A percentile compares a stretch with the other conserved stretches of the same genome.
phyloP scores from a whole-genome alignment of 495 filamentous ascomycete genomes.

The Xylaria bambusicola region DNA sequence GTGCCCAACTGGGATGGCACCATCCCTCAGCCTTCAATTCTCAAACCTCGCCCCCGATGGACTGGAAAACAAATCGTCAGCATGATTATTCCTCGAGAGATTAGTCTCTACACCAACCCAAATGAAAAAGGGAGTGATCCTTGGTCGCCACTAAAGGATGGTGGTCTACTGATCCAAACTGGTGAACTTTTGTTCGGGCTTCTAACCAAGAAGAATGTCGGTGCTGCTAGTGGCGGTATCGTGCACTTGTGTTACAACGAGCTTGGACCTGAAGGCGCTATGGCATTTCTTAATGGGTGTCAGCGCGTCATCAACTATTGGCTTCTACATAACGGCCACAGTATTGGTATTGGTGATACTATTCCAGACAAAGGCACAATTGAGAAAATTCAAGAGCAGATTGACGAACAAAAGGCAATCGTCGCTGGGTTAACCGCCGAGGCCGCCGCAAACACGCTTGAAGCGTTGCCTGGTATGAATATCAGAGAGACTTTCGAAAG shows the following conservation, averaged over 20 bases:
- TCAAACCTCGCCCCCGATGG: slow-evolving; percentile 91
- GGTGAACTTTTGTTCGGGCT: slow-evolving; percentile 90
- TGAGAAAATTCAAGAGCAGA: slow-evolving; percentile 74
- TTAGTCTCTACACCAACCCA: slow-evolving; percentile 70
- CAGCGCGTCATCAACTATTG: slow-evolving; percentile 95
- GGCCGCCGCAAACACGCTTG: slow-evolving; percentile 82
- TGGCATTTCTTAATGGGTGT: slow-evolving; percentile 92
- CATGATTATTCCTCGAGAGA: slow-evolving; percentile 82
- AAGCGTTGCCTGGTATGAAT: slow-evolving; percentile 93
- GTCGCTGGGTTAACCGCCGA: slow-evolving; percentile 70
- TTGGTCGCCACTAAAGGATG: slow-evolving; percentile 70
- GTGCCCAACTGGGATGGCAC: slow-evolving; percentile 96
- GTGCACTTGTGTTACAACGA: slow-evolving; percentile 97
- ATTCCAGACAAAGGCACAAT: slow-evolving; percentile 87
- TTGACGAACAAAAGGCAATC: slow-evolving; percentile 76
- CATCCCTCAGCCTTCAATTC: slow-evolving; percentile 85
- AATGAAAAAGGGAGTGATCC: slow-evolving; percentile 48
- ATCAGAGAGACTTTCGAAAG: slow-evolving; percentile 97
- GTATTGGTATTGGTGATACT: slow-evolving; percentile 97
- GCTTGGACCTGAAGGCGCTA: slow-evolving; percentile 76
- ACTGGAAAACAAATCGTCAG: slow-evolving; percentile 98
- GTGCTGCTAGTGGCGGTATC: slow-evolving; percentile 81
- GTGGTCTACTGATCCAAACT: slow-evolving; percentile 77
- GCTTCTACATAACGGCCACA: slow-evolving; percentile 97
- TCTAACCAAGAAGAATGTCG: slow-evolving; percentile 90